Percentiles rank a stretch among this genome's conserved stretches.
phyloP scores from a whole-genome alignment of 306 rosid genomes.

The Quercus bicolor region DNA sequence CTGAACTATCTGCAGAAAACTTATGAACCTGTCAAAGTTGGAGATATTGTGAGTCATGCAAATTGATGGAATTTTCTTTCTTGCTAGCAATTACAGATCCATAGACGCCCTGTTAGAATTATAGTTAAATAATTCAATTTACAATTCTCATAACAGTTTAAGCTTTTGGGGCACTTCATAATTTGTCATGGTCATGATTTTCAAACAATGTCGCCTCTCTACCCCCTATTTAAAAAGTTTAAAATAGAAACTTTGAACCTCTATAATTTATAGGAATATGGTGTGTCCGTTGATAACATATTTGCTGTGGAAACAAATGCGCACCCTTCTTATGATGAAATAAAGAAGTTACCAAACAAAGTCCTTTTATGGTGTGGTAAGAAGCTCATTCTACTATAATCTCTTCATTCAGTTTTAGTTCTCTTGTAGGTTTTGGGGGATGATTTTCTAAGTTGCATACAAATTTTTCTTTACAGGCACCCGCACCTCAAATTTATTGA shows the following conservation, averaged over 20 bases:
- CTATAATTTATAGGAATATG: constrained; percentile 59
- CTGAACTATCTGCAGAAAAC: constrained; percentile 70
- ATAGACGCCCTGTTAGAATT: background rate
- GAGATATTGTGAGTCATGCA: constrained; percentile 49
- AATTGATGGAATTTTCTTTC: background rate
- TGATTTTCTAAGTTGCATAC: background rate
- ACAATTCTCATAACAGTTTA: too few species aligned
- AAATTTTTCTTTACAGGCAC: constrained; percentile 37
- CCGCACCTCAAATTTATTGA: constrained; percentile 67
- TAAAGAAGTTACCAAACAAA: constrained; percentile 68
- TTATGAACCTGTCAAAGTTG: constrained; percentile 70
- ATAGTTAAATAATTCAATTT: too few species aligned
- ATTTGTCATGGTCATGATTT: too few species aligned
- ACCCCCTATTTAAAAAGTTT: too few species aligned
- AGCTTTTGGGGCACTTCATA: too few species aligned
- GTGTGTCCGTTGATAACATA: constrained; percentile 56
- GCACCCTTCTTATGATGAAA: constrained; percentile 59
- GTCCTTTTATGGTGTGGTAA: constrained; percentile 87
- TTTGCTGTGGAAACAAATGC: constrained; percentile 50
- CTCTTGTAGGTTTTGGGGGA: background rate
- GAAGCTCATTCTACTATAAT: constrained; percentile 1
- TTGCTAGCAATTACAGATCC: background rate
- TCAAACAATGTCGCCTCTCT: too few species aligned
- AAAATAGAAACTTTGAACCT: too few species aligned
- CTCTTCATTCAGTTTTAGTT: background rate